Evolutionary conservation across 768 basidiomycete species (phyloP).

Genomic region (Phylloporus arenicola): DNA sequence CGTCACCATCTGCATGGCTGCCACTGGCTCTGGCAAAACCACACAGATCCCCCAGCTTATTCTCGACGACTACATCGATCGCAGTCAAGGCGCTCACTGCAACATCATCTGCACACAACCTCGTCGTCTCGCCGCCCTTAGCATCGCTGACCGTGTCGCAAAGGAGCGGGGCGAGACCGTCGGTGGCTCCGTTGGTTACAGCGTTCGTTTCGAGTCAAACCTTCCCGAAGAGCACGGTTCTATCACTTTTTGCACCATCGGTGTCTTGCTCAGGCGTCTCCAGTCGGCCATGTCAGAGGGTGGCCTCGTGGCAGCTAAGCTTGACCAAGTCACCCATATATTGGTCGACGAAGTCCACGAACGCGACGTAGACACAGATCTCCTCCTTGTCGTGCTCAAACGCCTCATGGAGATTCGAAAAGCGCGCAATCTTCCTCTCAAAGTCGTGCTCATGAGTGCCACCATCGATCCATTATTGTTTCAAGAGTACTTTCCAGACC

Average conservation of each 20-base stretch:
- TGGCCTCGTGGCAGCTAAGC: slow-evolving; percentile 27
- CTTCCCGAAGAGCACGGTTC: slow-evolving; percentile 75
- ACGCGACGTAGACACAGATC: slow-evolving; percentile 88
- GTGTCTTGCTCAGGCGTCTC: slow-evolving; percentile 81
- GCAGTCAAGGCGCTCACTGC: slow-evolving; percentile 75
- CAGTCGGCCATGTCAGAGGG: slow-evolving; percentile 62
- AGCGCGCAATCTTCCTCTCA: slow-evolving; percentile 64
- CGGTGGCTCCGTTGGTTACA: slow-evolving; percentile 80
- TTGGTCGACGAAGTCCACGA: slow-evolving; percentile 96
- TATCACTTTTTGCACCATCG: slow-evolving; percentile 90
- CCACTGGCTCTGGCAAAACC: slow-evolving; percentile 90
- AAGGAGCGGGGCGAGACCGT: slow-evolving; percentile 75
- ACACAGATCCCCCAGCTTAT: slow-evolving; percentile 93
- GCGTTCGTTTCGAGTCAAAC: slow-evolving; percentile 85
- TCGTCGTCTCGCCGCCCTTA: slow-evolving; percentile 84
- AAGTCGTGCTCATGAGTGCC: slow-evolving; percentile 91
- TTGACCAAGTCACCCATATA: slow-evolving; percentile 85
- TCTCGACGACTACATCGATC: slow-evolving; percentile 74
- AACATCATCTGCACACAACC: slow-evolving; percentile 95
- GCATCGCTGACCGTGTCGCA: slow-evolving; percentile 86
- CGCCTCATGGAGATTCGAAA: slow-evolving; percentile 72
- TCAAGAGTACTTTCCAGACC: slow-evolving; percentile 78
- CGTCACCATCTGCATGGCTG: slow-evolving; percentile 85
- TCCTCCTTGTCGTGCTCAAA: slow-evolving; percentile 85
- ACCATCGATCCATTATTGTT: slow-evolving; percentile 91